These are phyloP conservation scores for Pythium grandisporangium DNA, from an alignment of 352 stramenopile genomes.

Conservation along the genomic window DNA sequence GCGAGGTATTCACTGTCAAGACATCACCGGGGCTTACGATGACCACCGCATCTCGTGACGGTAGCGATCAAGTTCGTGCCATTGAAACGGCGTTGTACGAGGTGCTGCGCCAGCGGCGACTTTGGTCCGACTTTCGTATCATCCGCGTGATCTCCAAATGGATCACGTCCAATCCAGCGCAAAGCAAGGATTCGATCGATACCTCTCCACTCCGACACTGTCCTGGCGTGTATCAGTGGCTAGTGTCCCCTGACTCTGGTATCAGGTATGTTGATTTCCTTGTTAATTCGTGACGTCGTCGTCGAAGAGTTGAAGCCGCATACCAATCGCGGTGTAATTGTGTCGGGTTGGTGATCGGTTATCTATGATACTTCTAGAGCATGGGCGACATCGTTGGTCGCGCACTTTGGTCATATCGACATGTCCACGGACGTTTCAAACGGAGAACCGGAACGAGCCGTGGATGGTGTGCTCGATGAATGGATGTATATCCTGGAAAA, in stretches of 20 bases:
- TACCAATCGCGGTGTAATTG: too few species aligned
- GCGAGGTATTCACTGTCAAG: conserved; percentile 42
- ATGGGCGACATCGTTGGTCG: conserved; percentile 51
- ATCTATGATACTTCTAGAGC: conserved; percentile 34
- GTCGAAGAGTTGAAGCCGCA: too few species aligned
- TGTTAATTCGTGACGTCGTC: too few species aligned
- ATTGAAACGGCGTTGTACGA: conserved; percentile 65
- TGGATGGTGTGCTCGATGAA: conserved; percentile 74
- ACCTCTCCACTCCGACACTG: conserved; percentile 47
- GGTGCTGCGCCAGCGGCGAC: conserved; percentile 58
- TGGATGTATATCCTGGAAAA: conserved; percentile 86
- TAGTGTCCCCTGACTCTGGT: conserved; percentile 70
- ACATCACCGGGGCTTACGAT: too few species aligned
- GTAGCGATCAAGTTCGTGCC: conserved; percentile 10
- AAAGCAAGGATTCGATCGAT: conserved; percentile 25
- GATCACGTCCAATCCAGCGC: conserved; percentile 20
- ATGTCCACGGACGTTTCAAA: conserved; percentile 28
- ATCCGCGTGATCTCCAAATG: conserved; percentile 70
- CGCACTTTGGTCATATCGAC: conserved; percentile 48
- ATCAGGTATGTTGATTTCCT: conserved; percentile 66
- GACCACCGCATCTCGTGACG: conserved; percentile 1
- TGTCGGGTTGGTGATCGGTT: not conserved
- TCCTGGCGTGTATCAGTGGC: conserved; percentile 56
- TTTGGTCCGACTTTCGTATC: conserved; percentile 79
- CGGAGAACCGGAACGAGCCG: conserved; percentile 25